Percentiles rank a stretch among this genome's conserved stretches.
phyloP scores from a whole-genome alignment of 108 stramenopile genomes.

The Chaetoceros tenuissimus region DNA sequence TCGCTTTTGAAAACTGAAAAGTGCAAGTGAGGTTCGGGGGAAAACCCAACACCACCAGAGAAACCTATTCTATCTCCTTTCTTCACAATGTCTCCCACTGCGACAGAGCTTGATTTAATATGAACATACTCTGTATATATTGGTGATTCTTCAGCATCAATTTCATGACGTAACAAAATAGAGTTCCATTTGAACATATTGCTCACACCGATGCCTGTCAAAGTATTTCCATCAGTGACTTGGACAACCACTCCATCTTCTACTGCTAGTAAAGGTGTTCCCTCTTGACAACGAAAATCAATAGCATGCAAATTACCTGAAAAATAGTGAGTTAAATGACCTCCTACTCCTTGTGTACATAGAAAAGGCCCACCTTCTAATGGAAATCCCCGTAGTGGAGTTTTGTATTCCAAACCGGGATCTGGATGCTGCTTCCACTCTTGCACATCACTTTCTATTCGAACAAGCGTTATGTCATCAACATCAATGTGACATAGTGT shows the following conservation, averaged over 20 bases:
- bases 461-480: slow-evolving; percentile 15
- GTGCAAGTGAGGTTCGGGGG: slow-evolving; percentile 78
- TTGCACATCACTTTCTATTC: slow-evolving; percentile 71
- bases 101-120: slow-evolving; percentile 49
- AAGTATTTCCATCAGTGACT: slow-evolving; percentile 23
- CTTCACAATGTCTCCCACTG: slow-evolving; percentile 49
- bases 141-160: neutral
- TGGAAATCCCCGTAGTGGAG: slow-evolving; percentile 48
- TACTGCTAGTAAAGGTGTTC: slow-evolving; percentile 70
- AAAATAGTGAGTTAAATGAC: slow-evolving; percentile 81
- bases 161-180: slow-evolving; percentile 47
- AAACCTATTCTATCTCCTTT: slow-evolving; percentile 59
- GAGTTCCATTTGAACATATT: slow-evolving; percentile 85
- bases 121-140: slow-evolving; percentile 82
- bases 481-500: slow-evolving; percentile 50
- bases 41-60: slow-evolving; percentile 76
- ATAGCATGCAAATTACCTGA: slow-evolving; percentile 77
- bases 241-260: slow-evolving; percentile 55
- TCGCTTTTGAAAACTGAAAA: slow-evolving; percentile 59
- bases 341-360: slow-evolving; percentile 77
- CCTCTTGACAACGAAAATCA: slow-evolving; percentile 78
- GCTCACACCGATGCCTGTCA: slow-evolving; percentile 72
- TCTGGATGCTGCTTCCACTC: slow-evolving; percentile 53
- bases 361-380: slow-evolving; percentile 38
- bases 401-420: slow-evolving; percentile 43